phyloP scores from a whole-genome alignment of 1,284 basidiomycete genomes.

The Ustilago crameri region DNA sequence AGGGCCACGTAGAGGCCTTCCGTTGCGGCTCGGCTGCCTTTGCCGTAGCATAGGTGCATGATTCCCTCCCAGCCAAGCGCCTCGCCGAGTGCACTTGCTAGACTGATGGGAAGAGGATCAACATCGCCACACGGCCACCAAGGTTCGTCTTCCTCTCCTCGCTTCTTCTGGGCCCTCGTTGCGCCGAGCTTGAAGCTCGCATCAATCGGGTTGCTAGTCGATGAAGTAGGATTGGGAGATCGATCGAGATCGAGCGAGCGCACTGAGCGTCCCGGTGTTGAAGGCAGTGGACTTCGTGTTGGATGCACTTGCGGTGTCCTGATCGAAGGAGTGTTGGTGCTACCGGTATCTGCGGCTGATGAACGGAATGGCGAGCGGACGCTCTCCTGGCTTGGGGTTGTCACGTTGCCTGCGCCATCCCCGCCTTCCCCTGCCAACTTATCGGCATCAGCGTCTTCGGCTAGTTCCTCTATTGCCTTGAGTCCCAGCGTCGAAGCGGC shows the following conservation, averaged over 20 bases:
- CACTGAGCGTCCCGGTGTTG: conserved; percentile 29
- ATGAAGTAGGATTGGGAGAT: conserved; percentile 14
- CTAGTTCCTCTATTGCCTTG: conserved; percentile 17
- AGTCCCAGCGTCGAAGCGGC: conserved; percentile 21
- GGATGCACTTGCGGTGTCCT: conserved; percentile 34
- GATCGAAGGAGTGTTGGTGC: conserved; percentile 26
- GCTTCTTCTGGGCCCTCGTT: conserved; percentile 15
- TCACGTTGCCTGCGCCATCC: conserved; percentile 13
- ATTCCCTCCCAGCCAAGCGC: conserved; percentile 66
- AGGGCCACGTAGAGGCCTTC: conserved; percentile 49
- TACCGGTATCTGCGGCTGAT: conserved; percentile 16
- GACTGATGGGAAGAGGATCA: conserved; percentile 56
- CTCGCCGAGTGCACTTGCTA: conserved; percentile 53
- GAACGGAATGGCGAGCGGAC: conserved; percentile 7
- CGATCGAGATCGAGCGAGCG: conserved; percentile 42
- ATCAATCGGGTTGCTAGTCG: conserved; percentile 37
- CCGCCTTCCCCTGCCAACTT: not conserved
- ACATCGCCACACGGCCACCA: conserved; percentile 59
- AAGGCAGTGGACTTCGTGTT: conserved; percentile 20
- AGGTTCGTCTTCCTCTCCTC: conserved; percentile 36
- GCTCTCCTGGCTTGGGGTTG: conserved; percentile 20
- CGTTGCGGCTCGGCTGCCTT: conserved; percentile 42
- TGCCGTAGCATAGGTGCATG: conserved; percentile 65
- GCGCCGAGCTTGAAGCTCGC: conserved; percentile 40
- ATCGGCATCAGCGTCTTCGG: conserved; percentile 1